Evolutionary conservation across 441 rosid genomes (phyloP).

Genomic region (Pelargonium citronellum): DNA sequence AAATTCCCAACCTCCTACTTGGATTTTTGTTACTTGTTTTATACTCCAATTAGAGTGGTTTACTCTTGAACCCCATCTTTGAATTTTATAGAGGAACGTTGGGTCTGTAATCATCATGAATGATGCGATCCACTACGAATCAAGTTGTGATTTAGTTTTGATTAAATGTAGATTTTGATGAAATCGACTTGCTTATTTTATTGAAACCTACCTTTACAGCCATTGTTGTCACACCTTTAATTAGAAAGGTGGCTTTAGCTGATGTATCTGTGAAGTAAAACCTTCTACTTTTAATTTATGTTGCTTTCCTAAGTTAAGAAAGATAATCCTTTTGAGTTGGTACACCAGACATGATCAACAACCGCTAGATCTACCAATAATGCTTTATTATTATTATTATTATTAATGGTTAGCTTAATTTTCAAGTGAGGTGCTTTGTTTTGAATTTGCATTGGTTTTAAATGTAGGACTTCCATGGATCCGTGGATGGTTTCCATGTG

Average conservation of each 20-base stretch:
- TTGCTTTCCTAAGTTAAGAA: no score
- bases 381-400: no score
- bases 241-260: no score
- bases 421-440: background rate
- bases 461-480: constrained; percentile 64
- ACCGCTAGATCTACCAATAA: no score
- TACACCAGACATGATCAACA: no score
- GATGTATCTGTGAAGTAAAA: no score
- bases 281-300: no score
- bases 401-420: background rate
- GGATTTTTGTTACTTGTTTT: constrained; percentile 5
- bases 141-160: background rate
- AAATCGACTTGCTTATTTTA: no score
- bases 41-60: background rate
- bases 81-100: background rate
- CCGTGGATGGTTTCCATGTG: constrained; percentile 71
- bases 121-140: background rate
- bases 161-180: no score
- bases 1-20: constrained; percentile 5
- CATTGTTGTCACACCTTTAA: no score
- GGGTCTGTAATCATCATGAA: background rate
- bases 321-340: no score
- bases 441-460: background rate
- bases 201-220: no score
- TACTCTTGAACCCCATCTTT: background rate